Base-by-base conservation (phyloP, 73 alveolate genomes). In the Stentor coeruleus region DNA sequence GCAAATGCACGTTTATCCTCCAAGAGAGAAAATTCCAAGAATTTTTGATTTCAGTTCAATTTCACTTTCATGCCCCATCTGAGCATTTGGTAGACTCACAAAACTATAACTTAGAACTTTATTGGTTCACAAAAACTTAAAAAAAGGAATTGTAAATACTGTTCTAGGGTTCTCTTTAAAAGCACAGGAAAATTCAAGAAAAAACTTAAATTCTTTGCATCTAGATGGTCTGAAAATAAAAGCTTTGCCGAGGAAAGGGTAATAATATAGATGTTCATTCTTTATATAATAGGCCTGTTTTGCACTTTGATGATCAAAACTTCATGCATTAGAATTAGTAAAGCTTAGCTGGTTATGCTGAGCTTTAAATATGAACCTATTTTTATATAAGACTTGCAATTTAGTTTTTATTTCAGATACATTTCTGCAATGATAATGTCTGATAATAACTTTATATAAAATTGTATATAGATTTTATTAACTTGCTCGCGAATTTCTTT, bases 61-160 rank as follows among this genome's bases (percentile, higher is more conserved):
- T 93, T 76, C 97, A 93, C 89, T 93, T 93, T 84, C 99, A 95
- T 88, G 90, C 96, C 38, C 92, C 95, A 20, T 87, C 97, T 55
- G 99, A 95, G 59, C 99, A 95, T 83, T 86, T 92, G 59, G 26
- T 93, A 58, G 81, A 93, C 76, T 92, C 91, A 59, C 86, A 83
- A 6, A 86, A 77, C 59, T 90, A 91, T 77, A 95, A 90, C 60
- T 81, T 95, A 11, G 99, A 95, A 87, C 58, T 95, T 87, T 98
- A 95, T 77, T 95, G 33, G 98, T 92, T 26, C 97, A 89, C 86
- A 77, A 81, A 37, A 74, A 66, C 31, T 2, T 31, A 35, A 35
- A 84, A 58, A 60, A 39, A 39, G 2, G 58, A 35, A 85, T 66
- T 76, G 41, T 55, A 59, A 76, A 82, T 74, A 85, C 91, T 59